Percentiles rank a stretch among this genome's conserved stretches.
These are phyloP conservation scores for Fomitopsis palustris DNA, from an alignment of 1,284 basidiomycete species.

Conservation along the genomic window DNA sequence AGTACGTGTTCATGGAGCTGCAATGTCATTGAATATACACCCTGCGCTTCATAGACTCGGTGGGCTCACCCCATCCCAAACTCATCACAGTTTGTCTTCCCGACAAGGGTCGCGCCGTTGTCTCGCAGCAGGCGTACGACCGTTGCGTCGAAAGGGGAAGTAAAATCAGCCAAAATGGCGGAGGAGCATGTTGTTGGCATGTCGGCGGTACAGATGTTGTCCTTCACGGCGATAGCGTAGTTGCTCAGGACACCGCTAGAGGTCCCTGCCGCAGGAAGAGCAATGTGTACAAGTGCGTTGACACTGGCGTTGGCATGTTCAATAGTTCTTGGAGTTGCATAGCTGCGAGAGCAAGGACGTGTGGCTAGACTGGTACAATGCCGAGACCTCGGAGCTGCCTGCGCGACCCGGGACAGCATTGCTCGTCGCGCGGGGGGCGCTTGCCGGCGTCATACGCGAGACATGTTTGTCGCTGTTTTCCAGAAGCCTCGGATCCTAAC, in stretches of 20 bases:
- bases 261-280: conserved; percentile 8
- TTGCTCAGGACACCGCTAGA: conserved; percentile 32
- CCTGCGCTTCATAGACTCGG: conserved; percentile 2
- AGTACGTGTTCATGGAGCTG: conserved; percentile 74
- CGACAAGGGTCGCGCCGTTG: conserved; percentile 73
- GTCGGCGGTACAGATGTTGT: conserved; percentile 74
- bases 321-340: not conserved
- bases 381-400: not conserved
- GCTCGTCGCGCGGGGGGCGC: not conserved
- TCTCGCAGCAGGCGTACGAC: conserved; percentile 65
- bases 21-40: conserved; percentile 12
- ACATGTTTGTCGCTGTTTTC: conserved; percentile 19
- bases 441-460: not conserved
- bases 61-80: conserved; percentile 91
- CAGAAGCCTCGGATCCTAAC: conserved; percentile 21
- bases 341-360: not conserved
- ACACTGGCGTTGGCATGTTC: conserved; percentile 19
- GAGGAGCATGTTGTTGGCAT: conserved; percentile 82
- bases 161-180: conserved; percentile 69
- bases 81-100: conserved; percentile 96
- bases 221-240: conserved; percentile 72
- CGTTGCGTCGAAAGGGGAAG: conserved; percentile 85
- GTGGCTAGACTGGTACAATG: not conserved
- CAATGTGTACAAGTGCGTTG: conserved; percentile 48
- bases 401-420: not conserved